phyloP scores from a whole-genome alignment of 345 rosid species.

The Leavenworthia alabamica region DNA sequence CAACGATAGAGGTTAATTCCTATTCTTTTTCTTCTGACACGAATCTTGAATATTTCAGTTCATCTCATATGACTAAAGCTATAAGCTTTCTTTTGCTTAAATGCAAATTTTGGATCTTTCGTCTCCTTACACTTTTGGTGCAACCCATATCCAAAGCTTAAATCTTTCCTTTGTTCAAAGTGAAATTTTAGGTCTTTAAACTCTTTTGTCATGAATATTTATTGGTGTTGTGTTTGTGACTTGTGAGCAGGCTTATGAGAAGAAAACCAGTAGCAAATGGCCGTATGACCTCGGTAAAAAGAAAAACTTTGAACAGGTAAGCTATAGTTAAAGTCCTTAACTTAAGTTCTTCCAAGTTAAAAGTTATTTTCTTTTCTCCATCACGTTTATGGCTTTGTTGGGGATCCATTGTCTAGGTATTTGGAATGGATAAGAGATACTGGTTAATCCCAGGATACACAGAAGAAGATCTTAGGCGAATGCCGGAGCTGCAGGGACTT shows the following conservation, averaged over 20 bases:
- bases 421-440: conserved; percentile 73
- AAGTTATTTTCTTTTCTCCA: neutral
- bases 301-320: conserved; percentile 90
- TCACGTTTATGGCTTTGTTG: neutral
- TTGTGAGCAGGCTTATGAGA: conserved; percentile 80
- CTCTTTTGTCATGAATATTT: conserved; percentile 7
- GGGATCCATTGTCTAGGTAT: conserved; percentile 43
- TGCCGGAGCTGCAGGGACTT: conserved; percentile 89
- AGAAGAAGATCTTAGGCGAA: conserved; percentile 77
- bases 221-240: conserved; percentile 13
- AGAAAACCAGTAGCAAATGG: conserved; percentile 86
- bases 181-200: neutral
- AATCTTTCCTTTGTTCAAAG: neutral
- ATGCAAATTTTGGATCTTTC: neutral
- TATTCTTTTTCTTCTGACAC: neutral
- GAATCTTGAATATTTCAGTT: neutral
- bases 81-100: neutral
- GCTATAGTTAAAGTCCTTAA: neutral
- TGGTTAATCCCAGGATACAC: conserved; percentile 82
- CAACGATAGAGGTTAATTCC: conserved; percentile 84
- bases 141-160: neutral
- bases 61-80: conserved; percentile 6
- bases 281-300: conserved; percentile 87
- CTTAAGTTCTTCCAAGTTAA: neutral
- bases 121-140: neutral